A percentile compares a stretch with the other conserved stretches of the same genome.
Conservation (phyloP, 495 filamentous ascomycete genomes). For the Aspergillus panamensis region DNA sequence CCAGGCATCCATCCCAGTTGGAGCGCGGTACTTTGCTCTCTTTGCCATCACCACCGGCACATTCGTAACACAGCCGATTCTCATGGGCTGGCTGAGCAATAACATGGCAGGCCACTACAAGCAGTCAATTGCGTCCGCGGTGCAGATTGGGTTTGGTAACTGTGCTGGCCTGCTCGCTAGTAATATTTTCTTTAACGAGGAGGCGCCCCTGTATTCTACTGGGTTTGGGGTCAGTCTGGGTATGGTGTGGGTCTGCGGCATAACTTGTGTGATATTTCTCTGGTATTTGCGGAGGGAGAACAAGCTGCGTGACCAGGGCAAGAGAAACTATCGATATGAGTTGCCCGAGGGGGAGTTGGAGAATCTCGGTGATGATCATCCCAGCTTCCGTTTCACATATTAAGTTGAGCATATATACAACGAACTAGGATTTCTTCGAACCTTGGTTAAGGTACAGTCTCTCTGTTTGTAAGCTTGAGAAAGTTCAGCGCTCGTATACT, state of each 20-base stretch:
- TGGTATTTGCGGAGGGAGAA: conserved; percentile 50
- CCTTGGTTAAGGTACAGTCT: not conserved
- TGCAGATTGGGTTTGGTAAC: conserved; percentile 54
- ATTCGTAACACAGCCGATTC: conserved; percentile 44
- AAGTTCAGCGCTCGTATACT: not conserved
- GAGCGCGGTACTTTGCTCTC: conserved; percentile 48
- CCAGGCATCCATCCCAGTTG: conserved; percentile 32
- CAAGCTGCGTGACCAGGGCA: conserved; percentile 49
- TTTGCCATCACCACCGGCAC: conserved; percentile 47
- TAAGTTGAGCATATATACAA: conserved; percentile 14
- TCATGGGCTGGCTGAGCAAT: conserved; percentile 52
- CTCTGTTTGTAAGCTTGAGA: not conserved
- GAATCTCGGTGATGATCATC: conserved; percentile 61
- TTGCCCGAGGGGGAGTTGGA: conserved; percentile 43
- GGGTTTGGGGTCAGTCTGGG: conserved; percentile 49
- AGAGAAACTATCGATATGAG: conserved; percentile 47
- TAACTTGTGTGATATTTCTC: conserved; percentile 40
- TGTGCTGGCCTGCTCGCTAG: conserved; percentile 51
- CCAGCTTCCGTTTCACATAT: conserved; percentile 52
- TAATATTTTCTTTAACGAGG: conserved; percentile 47
- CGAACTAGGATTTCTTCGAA: not conserved
- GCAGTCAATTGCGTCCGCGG: conserved; percentile 47
- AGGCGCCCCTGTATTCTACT: conserved; percentile 48
- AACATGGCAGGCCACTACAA: conserved; percentile 59
- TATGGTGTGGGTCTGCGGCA: conserved; percentile 48